Evolutionary conservation across 129 eudicot species (phyloP), one percentile per base, ranked within the genome.

Genomic region (Flaveria robusta): DNA sequence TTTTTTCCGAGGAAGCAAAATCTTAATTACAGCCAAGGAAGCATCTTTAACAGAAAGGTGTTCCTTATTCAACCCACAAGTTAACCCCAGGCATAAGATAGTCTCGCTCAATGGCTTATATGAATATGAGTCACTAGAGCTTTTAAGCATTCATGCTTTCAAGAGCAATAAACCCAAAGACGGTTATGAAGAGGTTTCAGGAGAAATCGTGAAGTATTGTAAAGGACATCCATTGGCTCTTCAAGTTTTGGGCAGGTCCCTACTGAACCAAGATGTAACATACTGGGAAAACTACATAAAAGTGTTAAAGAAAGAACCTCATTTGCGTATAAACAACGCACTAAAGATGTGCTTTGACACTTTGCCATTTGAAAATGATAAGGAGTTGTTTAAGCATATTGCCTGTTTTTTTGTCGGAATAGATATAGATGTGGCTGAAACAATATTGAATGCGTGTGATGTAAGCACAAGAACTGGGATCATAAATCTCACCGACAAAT

Each of bases 121-220:
- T 47, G n/a, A 2, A 18, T 5, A 3, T 1, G 77, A 60, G 31
- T 78, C 83, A 18, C 22, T 73, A n/a, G 23, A 70, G 27, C 84
- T 83, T 47, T 79, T 83, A 5, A 18, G 81, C 58, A 27, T 50
- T 55, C 81, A 83, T 75, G 87, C 84, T 1, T 83, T 78, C 37
- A 56, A 37, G 18, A 22, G 60, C 46, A 31, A 60, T 1, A 12
- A 13, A 16, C 78, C 84, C 29, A 13, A 47, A 0, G 72, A 70
- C 31, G 77, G 78, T 31, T 79, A 59, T 62, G n/a, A 24, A 19
- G 34, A 65, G 8, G 69, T 52, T 0, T 68, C 66, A 23, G 20
- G 8, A 19, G 16, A 49, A 18, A 16, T 81, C 12, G 66, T 81
- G 24, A 2, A 59, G 7, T 74, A 67, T 7, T 81, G 84, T 74